Evolutionary conservation across 352 stramenopile species (phyloP).

Genomic region (Phytophthora sp.): DNA sequence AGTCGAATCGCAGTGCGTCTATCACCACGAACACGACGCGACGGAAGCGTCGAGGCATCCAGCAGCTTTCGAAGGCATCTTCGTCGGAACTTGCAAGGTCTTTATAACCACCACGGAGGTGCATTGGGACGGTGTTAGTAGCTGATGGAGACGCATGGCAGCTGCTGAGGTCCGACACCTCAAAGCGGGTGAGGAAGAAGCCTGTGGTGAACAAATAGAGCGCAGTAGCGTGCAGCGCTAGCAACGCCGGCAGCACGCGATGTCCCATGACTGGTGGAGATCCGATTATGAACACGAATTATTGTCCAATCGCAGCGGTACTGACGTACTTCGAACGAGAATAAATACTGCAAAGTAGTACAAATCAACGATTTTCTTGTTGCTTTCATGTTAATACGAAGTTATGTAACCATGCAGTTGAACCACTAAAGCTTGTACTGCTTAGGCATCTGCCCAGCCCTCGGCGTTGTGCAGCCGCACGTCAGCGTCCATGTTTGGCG

Average conservation of each 20-base stretch:
- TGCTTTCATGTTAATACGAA: slow-evolving; percentile 22
- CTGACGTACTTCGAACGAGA: slow-evolving; percentile 16
- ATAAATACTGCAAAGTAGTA: background rate
- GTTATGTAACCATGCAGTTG: slow-evolving; percentile 28
- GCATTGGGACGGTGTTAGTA: background rate
- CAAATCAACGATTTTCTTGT: background rate
- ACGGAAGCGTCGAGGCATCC: slow-evolving; percentile 76
- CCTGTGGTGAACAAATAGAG: slow-evolving; percentile 86
- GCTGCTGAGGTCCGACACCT: slow-evolving; percentile 72
- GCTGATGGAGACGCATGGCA: slow-evolving; percentile 47
- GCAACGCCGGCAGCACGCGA: slow-evolving; percentile 40
- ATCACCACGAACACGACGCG: slow-evolving; percentile 95
- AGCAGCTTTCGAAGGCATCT: slow-evolving; percentile 47
- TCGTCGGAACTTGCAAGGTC: background rate
- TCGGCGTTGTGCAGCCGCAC: slow-evolving; percentile 92
- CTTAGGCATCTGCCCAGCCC: slow-evolving; percentile 86
- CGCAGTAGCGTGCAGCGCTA: slow-evolving; percentile 54
- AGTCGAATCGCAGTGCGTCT: slow-evolving; percentile 97
- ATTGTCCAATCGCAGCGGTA: slow-evolving; percentile 19
- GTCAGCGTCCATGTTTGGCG: slow-evolving; percentile 95
- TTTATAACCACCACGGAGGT: slow-evolving; percentile 21
- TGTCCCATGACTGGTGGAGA: slow-evolving; percentile 28
- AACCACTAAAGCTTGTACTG: background rate
- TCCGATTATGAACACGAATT: slow-evolving; percentile 10
- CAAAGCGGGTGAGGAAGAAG: slow-evolving; percentile 91